Conservation (phyloP, 495 filamentous ascomycete species). For the Neurospora sp. region DNA sequence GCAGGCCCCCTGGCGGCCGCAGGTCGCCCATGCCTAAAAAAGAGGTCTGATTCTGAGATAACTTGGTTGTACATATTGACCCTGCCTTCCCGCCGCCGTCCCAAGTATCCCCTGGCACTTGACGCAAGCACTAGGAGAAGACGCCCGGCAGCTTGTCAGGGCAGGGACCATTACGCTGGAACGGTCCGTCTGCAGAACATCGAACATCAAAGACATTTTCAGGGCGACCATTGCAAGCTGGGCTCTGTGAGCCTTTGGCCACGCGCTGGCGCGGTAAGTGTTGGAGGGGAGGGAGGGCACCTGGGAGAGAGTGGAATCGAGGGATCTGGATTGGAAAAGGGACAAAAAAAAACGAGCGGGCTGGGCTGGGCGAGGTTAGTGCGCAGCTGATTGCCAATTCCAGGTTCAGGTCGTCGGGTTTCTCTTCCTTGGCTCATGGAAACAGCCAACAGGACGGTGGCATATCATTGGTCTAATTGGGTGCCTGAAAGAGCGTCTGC, state of each 20-base stretch:
- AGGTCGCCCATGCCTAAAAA: too few species aligned
- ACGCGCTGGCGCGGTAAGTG: neutral
- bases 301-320: neutral
- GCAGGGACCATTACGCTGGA: neutral
- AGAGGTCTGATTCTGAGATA: too few species aligned
- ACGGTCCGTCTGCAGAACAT: neutral
- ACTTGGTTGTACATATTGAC: neutral
- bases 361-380: neutral
- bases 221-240: neutral
- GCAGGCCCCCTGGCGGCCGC: too few species aligned
- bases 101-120: neutral
- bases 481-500: neutral
- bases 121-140: neutral
- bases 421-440: neutral
- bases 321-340: neutral
- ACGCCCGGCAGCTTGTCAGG: neutral
- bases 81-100: neutral
- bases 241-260: neutral
- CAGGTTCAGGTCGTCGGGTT: neutral
- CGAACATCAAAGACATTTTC: neutral
- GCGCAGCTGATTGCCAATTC: neutral
- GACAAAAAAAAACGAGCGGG: neutral
- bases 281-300: neutral
- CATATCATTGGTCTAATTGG: constrained; percentile 4
- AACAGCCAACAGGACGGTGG: neutral